Base-by-base conservation (phyloP, 805 yeast species). In the Candida rishiriensis region DNA sequence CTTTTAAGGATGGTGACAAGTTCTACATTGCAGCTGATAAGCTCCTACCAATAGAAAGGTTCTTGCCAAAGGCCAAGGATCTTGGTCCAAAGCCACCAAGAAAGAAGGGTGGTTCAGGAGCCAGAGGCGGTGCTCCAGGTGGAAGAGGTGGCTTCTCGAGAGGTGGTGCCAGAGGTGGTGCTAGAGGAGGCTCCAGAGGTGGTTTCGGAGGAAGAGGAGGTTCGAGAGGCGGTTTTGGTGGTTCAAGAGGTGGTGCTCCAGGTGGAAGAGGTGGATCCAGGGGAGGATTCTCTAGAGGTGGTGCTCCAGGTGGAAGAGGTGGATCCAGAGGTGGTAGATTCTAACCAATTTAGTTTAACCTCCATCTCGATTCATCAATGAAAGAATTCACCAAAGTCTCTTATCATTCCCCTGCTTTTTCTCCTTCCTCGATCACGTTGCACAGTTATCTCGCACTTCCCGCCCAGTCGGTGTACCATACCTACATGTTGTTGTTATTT, bases 11-110 rank as follows among this genome's bases (percentile, higher is more conserved):
- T 38, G 99, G 98, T 56, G 99, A 93, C 69, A 90, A 90, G 71
- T 91, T 93, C 66, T 93, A 71, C 73, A 93, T 93, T 69, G 96
- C 90, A 47, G 88, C 95, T 43, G 98, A 93, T 70, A 93, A 93
- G 70, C 76, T 93, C 55, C 79, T 93, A 54, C 99, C 99, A 38
- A 71, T 93, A 53, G 99, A 93, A 60, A 83, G 99, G 73, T 93
- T 93, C 73, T 75, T 93, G 68, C 99, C 99, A 53, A 88, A 91
- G 72, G 96, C 99, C 41, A 88, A 88, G 73, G 83, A 78, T 44
- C 79, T 79, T 38, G 91, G 90, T 34, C 93, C 96, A 52, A 85
- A 84, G 63, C 83, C 85, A 55, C 79, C 85, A 65, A 83, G 74
- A 70, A 82, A 79, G 73, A 74, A 82, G 68, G 72, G 79, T 57